Evolutionary conservation across 371 early-diverging fungal species (phyloP), one percentile per base, ranked within the genome.

Genomic region (Cokeromyces recurvatus): DNA sequence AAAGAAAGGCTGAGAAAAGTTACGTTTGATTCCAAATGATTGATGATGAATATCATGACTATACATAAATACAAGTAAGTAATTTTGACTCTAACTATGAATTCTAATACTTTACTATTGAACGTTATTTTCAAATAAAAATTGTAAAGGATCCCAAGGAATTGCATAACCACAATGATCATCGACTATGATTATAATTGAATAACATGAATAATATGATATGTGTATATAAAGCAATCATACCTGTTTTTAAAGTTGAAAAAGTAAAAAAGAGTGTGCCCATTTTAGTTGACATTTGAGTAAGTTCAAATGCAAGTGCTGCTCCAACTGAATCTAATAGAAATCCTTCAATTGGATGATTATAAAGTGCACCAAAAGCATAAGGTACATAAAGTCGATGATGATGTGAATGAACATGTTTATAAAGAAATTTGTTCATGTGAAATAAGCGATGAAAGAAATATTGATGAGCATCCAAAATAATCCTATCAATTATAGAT

Each of bases 141-240:
- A 61, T 46, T 82, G 78, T 32, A 84, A 64, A 17, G 89, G 87
- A 52, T 85, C 79, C 77, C 82, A 87, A n/a, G 90, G 86, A 54
- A 87, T 70, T n/a, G 76, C 70, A 64, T 87, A 89, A 20, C 90
- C 90, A 57, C 87, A 85, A 66, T 89, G 90, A 53, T 89, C 90
- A 44, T 87, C 87, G 1, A 87, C 84, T 66, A 53, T 48, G 11
- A 5, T 17, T 23, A 6, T 21, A 15, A n/a, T n/a, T n/a, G n/a
- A n/a, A n/a, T n/a, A n/a, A n/a, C n/a, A n/a, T n/a, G n/a, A n/a
- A n/a, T n/a, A n/a, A n/a, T n/a, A n/a, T n/a, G n/a, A n/a, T n/a
- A n/a, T n/a, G n/a, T n/a, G n/a, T n/a, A n/a, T n/a, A n/a, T n/a
- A n/a, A n/a, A n/a, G n/a, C n/a, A n/a, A n/a, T n/a, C 39, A 50